These are phyloP conservation scores for Calvatia gigantea DNA, from an alignment of 768 basidiomycete genomes.

Conservation along the genomic window DNA sequence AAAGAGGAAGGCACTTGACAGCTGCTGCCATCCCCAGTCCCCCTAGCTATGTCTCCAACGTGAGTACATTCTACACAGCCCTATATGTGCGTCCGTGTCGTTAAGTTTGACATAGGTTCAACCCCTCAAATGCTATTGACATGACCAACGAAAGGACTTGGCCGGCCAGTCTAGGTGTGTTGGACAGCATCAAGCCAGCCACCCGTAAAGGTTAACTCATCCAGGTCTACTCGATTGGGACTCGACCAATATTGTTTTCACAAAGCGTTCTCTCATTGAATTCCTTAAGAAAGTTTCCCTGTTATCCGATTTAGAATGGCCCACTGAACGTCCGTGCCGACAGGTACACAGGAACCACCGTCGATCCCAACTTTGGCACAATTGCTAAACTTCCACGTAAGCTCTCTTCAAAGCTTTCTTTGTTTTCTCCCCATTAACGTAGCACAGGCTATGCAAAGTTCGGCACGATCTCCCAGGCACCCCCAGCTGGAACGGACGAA, in stretches of 20 bases:
- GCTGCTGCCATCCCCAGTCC: slow-evolving; percentile 4
- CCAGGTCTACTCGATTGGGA: slow-evolving; percentile 84
- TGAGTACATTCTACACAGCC: slow-evolving; percentile 20
- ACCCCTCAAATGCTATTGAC: slow-evolving; percentile 52
- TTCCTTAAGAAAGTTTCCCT: slow-evolving; percentile 61
- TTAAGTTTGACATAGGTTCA: slow-evolving; percentile 42
- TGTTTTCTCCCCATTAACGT: slow-evolving; percentile 1
- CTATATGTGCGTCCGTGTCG: not conserved
- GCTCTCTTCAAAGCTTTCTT: slow-evolving; percentile 15
- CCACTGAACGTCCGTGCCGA: slow-evolving; percentile 2
- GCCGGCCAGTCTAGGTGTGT: slow-evolving; percentile 59
- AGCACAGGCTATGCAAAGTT: slow-evolving; percentile 70
- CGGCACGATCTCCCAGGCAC: slow-evolving; percentile 44
- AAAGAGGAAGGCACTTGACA: slow-evolving; percentile 7
- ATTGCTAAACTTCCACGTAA: slow-evolving; percentile 75
- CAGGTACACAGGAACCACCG: slow-evolving; percentile 72
- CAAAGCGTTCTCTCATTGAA: slow-evolving; percentile 71
- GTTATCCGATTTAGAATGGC: not conserved
- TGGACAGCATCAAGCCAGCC: not conserved
- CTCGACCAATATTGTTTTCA: slow-evolving; percentile 70
- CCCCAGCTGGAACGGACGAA: slow-evolving; percentile 4
- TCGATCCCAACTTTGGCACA: slow-evolving; percentile 72
- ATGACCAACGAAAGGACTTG: slow-evolving; percentile 70
- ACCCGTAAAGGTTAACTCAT: not conserved
- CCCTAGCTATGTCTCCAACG: slow-evolving; percentile 37